Conservation (phyloP, 495 filamentous ascomycete genomes). For the Thozetella sp. region DNA sequence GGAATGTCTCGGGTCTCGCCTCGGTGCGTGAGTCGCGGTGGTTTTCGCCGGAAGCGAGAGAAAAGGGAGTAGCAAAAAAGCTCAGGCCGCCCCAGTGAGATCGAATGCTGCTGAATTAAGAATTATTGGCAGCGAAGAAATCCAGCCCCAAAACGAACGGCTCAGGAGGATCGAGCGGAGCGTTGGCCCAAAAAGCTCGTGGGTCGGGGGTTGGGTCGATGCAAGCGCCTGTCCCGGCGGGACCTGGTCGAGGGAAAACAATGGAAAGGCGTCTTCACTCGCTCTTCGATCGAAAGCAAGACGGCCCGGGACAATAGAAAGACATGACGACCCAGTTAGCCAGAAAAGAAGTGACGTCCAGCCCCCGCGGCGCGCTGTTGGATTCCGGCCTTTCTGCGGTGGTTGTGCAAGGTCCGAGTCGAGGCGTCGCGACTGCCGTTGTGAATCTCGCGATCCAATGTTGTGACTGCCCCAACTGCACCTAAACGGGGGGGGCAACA, state of each 20-base stretch:
- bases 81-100: neutral
- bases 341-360: neutral
- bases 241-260: neutral
- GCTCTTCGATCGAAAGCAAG: neutral
- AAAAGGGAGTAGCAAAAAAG: neutral
- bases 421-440: conserved; percentile 1
- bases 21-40: neutral
- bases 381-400: neutral
- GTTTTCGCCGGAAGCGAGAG: neutral
- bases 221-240: neutral
- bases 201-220: too few species aligned
- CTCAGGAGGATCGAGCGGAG: too few species aligned
- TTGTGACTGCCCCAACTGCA: neutral
- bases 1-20: neutral
- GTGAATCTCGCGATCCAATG: conserved; percentile 1
- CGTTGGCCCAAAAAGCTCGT: too few species aligned
- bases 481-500: neutral
- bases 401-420: neutral
- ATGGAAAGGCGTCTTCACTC: neutral
- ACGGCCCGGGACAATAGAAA: neutral
- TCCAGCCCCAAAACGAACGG: neutral
- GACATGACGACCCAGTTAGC: neutral
- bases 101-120: neutral
- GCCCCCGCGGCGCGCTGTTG: neutral
- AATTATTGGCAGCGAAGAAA: neutral